Percentiles rank a stretch among this genome's conserved stretches.
phyloP scores from a whole-genome alignment of 208 protist species.

The Leishmania amazonensis region DNA sequence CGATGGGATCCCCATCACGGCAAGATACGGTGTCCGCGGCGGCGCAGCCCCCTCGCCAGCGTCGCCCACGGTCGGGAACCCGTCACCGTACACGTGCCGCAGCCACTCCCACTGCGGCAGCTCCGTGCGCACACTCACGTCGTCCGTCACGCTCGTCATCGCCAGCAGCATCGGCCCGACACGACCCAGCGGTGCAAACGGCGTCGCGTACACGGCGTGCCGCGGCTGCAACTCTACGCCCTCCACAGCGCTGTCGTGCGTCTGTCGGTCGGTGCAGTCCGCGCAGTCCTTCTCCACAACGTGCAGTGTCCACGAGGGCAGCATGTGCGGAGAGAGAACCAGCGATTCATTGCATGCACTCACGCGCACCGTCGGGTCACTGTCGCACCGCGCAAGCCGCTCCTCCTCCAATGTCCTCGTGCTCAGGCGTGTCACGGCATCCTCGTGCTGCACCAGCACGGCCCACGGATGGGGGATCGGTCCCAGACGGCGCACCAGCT shows the following conservation, averaged over 20 bases:
- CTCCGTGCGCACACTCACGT: slow-evolving; percentile 11
- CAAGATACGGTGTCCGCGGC: slow-evolving; percentile 18
- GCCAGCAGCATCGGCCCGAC: slow-evolving; percentile 36
- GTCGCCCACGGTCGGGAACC: not conserved
- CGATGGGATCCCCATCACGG: slow-evolving; percentile 51
- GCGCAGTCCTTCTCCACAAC: not conserved
- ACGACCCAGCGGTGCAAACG: slow-evolving; percentile 14
- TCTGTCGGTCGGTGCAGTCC: not conserved
- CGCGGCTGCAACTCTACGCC: not conserved
- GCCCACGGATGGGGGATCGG: not conserved
- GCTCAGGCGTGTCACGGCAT: not conserved
- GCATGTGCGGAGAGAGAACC: not conserved
- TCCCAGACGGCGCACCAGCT: slow-evolving; percentile 9
- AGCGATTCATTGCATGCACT: not conserved
- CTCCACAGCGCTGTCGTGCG: not conserved
- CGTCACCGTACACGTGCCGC: slow-evolving; percentile 6
- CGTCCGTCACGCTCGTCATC: slow-evolving; percentile 35
- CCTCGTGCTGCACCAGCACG: slow-evolving; percentile 14
- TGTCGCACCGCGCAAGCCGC: not conserved
- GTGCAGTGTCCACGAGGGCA: slow-evolving; percentile 10
- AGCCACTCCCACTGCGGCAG: slow-evolving; percentile 23
- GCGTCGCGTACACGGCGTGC: slow-evolving; percentile 15
- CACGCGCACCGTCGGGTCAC: not conserved
- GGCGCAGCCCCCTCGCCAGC: not conserved
- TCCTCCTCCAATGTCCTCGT: no score